Percentiles rank a stretch among this genome's conserved stretches.
Conservation (phyloP, 106 monocot genomes). For the Posidonia australis region DNA sequence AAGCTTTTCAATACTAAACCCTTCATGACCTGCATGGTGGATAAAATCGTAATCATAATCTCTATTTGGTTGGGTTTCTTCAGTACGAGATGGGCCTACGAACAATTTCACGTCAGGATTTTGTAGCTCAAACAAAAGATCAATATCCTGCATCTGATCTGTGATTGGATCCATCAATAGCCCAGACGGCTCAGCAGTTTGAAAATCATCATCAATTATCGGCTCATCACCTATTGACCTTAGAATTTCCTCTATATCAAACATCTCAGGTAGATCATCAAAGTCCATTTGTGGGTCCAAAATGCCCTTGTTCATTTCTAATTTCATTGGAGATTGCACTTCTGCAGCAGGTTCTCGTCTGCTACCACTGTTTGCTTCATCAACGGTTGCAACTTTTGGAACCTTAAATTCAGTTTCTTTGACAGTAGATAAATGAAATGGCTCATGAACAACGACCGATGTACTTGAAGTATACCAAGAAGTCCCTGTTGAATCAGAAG, state of each 20-base stretch:
- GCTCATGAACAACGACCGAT: not conserved
- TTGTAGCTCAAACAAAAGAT: conserved; percentile 17
- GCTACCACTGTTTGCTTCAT: not conserved
- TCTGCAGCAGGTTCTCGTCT: not conserved
- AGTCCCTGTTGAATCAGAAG: not conserved
- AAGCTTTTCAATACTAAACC: not conserved
- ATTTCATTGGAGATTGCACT: not conserved
- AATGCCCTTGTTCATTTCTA: not conserved
- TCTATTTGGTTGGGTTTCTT: conserved; percentile 6
- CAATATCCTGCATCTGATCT: not conserved
- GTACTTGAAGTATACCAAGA: not conserved
- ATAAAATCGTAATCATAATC: conserved; percentile 6
- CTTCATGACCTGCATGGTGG: too few relatives aligned
- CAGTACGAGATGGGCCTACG: not conserved
- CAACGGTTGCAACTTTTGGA: conserved; percentile 10
- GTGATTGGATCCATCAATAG: not conserved
- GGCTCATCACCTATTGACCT: conserved; percentile 26
- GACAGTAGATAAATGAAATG: not conserved
- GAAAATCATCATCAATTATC: not conserved
- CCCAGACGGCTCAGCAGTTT: not conserved
- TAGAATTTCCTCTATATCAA: conserved; percentile 33
- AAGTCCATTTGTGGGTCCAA: not conserved
- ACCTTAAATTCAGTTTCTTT: not conserved
- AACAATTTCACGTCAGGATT: conserved; percentile 23
- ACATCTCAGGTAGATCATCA: conserved; percentile 23